Base-by-base conservation (phyloP, 2,329 filamentous ascomycete species). In the Ophiostoma montium region DNA sequence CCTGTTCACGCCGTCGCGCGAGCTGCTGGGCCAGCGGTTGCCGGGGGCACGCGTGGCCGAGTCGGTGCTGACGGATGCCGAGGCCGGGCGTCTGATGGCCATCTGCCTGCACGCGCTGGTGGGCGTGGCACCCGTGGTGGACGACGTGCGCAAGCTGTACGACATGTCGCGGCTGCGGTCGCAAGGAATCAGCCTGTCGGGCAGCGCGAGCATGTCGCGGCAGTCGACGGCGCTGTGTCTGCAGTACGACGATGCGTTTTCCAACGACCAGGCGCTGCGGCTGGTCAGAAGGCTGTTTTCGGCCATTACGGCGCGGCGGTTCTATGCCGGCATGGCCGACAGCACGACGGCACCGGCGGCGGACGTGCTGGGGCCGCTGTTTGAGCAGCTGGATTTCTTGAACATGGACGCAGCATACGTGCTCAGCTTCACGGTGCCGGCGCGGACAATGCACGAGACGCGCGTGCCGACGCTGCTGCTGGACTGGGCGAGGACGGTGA, bases 401-500 rank as follows among this genome's bases (percentile, higher is more conserved):
- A 69, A 67, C 48, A 62, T 65, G 31, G 70, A 67, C n/a, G 60
- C 65, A 1, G 62, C 66, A 5, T 66, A 70, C 9, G 57, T 69
- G 2, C 60, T 78, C 2, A 63, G 70, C 5, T 76, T 79, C 54
- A 62, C 69, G 1, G 64, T 70, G 35, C 54, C 67, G 1, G 76
- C 77, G 52, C 69, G 70, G n/a, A 65, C 68, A 13, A 57, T 75
- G 19, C 78, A 78, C 54, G 76, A 79, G 56, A 75, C 72, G 31
- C 67, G 74, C 33, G 68, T 75, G 16, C 75, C 74, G 8, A 75
- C 71, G 11, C 61, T 79, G 15, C 65, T 78, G 6, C 64, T 87
- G 23, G 83, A 87, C 57, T 88, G 82, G 83, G 75, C 83, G 18
- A 73, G 84, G 52, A 80, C 82, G 0, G 73, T 92, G 1, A 75